Evolutionary conservation across 176 grass and related monocot species (phyloP).

Genomic region (Zea mays): DNA sequence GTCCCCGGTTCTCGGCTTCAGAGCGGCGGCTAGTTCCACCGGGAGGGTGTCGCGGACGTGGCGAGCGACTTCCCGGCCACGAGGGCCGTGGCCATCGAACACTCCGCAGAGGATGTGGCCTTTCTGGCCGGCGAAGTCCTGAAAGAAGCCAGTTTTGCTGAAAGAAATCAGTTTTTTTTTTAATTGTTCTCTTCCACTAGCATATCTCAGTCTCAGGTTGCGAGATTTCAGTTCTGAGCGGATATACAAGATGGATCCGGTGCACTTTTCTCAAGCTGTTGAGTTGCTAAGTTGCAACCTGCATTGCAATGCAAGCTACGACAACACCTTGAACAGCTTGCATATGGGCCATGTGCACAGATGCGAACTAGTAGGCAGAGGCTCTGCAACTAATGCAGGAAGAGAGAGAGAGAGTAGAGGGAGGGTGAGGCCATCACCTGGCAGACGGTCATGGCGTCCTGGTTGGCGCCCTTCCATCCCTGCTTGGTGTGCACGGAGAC

Average conservation of each 20-base stretch:
- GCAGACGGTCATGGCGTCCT: conserved; percentile 82
- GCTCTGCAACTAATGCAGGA: not conserved
- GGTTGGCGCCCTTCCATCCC: conserved; percentile 90
- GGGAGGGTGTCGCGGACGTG: conserved; percentile 63
- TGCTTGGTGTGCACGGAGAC: conserved; percentile 83
- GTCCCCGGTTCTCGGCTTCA: conserved; percentile 21
- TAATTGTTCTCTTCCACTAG: too few relatives aligned
- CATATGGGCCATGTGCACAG: not conserved
- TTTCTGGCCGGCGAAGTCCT: conserved; percentile 67
- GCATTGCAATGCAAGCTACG: not conserved
- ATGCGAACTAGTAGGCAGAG: too few relatives aligned
- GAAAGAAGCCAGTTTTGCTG: too few relatives aligned
- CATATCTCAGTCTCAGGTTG: not conserved
- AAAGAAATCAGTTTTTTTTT: too few relatives aligned
- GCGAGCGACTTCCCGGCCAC: conserved; percentile 65
- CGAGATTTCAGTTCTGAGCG: not conserved
- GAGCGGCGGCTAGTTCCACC: conserved; percentile 41
- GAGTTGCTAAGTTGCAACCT: not conserved
- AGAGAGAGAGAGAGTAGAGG: not conserved
- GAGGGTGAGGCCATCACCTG: conserved; percentile 38
- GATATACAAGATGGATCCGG: not conserved
- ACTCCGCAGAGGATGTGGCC: conserved; percentile 66
- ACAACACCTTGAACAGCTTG: not conserved
- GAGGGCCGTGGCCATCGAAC: conserved; percentile 77
- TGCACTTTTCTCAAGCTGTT: not conserved